phyloP scores from a whole-genome alignment of 352 stramenopile genomes.

The Saprolegnia diclina region DNA sequence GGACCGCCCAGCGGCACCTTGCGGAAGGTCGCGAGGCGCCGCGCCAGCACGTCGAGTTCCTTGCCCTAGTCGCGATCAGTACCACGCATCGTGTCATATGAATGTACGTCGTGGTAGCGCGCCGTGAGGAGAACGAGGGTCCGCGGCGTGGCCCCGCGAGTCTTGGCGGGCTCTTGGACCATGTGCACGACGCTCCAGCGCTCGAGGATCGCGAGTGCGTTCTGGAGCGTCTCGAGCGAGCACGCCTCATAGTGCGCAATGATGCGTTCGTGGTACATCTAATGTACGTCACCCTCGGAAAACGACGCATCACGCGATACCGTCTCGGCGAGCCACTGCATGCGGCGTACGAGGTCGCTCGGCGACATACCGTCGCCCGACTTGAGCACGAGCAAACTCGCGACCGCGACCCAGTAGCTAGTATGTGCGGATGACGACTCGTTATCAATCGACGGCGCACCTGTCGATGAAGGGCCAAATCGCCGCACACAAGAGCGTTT shows the following conservation, averaged over 20 bases:
- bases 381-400: constrained; percentile 63
- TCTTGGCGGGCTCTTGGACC: constrained; percentile 27
- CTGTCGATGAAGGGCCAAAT: constrained; percentile 85
- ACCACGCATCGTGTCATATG: constrained; percentile 22
- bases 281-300: background rate
- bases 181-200: constrained; percentile 59
- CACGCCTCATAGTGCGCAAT: constrained; percentile 85
- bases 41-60: constrained; percentile 54
- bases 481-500: constrained; percentile 65
- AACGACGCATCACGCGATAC: too few species aligned
- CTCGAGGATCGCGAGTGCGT: constrained; percentile 59
- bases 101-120: constrained; percentile 6
- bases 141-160: background rate
- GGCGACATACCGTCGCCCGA: constrained; percentile 42
- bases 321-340: constrained; percentile 44
- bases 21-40: constrained; percentile 38
- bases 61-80: constrained; percentile 40
- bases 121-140: constrained; percentile 2
- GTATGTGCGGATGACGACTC: background rate
- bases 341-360: constrained; percentile 65
- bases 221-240: constrained; percentile 76
- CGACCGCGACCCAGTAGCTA: constrained; percentile 74
- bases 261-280: constrained; percentile 83
- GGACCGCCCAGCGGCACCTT: constrained; percentile 46
- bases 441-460: background rate